A percentile compares a stretch with the other conserved stretches of the same genome.
These are phyloP conservation scores for Epichloe sylvatica DNA, from an alignment of 2,329 filamentous ascomycete species.

Conservation along the genomic window DNA sequence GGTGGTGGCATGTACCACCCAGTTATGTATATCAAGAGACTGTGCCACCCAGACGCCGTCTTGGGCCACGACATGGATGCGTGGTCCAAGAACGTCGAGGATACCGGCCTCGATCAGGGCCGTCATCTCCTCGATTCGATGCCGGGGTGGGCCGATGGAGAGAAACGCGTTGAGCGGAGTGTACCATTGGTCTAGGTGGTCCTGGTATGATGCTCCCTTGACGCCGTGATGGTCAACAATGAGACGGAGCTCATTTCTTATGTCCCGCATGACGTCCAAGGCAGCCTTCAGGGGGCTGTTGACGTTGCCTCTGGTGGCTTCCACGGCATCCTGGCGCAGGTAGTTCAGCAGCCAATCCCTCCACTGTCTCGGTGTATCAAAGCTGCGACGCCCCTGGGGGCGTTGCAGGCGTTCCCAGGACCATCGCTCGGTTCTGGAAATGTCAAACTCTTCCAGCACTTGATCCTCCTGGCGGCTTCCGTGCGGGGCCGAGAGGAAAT, in stretches of 20 bases:
- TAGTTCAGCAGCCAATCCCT: slow-evolving; percentile 2
- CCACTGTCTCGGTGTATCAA: background rate
- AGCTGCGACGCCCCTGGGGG: background rate
- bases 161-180: slow-evolving; percentile 5
- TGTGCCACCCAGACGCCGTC: slow-evolving; percentile 1
- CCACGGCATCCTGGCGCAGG: background rate
- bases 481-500: background rate
- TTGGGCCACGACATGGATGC: background rate
- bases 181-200: slow-evolving; percentile 5
- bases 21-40: background rate
- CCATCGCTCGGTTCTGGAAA: slow-evolving; percentile 2
- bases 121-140: slow-evolving; percentile 5
- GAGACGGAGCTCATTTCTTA: slow-evolving; percentile 4
- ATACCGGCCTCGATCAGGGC: slow-evolving; percentile 3
- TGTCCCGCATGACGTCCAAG: slow-evolving; percentile 4
- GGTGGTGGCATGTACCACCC: background rate
- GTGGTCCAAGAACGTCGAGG: slow-evolving; percentile 3
- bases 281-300: slow-evolving; percentile 2
- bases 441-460: slow-evolving; percentile 2
- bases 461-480: slow-evolving; percentile 1
- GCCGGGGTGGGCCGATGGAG: slow-evolving; percentile 3
- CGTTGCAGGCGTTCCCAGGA: slow-evolving; percentile 4
- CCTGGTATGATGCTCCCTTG: slow-evolving; percentile 1
- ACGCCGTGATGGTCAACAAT: slow-evolving; percentile 5
- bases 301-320: slow-evolving; percentile 1